These are phyloP conservation scores for Taxawa tesnikishii DNA, from an alignment of 2,329 filamentous ascomycete genomes.

Conservation along the genomic window DNA sequence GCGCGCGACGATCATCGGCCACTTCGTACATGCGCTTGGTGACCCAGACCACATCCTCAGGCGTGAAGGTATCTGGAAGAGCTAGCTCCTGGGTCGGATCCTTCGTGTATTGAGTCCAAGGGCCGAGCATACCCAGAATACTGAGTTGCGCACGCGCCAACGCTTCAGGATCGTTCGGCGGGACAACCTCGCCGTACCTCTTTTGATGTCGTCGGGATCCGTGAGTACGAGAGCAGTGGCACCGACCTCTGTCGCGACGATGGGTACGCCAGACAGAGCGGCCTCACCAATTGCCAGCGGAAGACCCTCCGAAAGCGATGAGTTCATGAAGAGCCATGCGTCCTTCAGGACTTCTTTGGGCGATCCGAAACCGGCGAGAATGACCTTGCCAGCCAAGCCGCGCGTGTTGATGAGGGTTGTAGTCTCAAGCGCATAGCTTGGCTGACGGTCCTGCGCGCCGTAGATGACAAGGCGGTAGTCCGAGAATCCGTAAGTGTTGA, in stretches of 20 bases:
- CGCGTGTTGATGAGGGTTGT: constrained; percentile 47
- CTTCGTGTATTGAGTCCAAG: constrained; percentile 47
- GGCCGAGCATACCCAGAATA: constrained; percentile 47
- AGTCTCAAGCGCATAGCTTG: constrained; percentile 47
- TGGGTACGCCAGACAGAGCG: constrained; percentile 42
- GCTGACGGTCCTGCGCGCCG: constrained; percentile 50
- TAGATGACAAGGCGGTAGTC: constrained; percentile 53
- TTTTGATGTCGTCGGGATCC: constrained; percentile 30
- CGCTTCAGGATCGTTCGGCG: constrained; percentile 48
- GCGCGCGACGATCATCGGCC: constrained; percentile 38
- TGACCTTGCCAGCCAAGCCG: constrained; percentile 36
- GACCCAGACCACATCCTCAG: constrained; percentile 39
- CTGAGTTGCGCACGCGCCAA: constrained; percentile 50
- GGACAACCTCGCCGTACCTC: constrained; percentile 49
- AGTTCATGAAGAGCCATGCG: constrained; percentile 38
- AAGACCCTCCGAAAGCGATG: constrained; percentile 43
- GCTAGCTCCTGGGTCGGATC: constrained; percentile 30
- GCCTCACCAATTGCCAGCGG: constrained; percentile 47
- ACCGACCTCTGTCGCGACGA: constrained; percentile 45
- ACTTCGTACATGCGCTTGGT: constrained; percentile 48
- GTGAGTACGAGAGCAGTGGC: constrained; percentile 43
- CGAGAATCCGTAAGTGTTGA: constrained; percentile 53
- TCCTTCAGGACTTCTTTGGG: constrained; percentile 33
- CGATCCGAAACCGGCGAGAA: constrained; percentile 44
- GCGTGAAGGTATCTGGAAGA: constrained; percentile 36